Evolutionary conservation across 2,329 filamentous ascomycete genomes (phyloP).

Genomic region (Corinectria fuckeliana): DNA sequence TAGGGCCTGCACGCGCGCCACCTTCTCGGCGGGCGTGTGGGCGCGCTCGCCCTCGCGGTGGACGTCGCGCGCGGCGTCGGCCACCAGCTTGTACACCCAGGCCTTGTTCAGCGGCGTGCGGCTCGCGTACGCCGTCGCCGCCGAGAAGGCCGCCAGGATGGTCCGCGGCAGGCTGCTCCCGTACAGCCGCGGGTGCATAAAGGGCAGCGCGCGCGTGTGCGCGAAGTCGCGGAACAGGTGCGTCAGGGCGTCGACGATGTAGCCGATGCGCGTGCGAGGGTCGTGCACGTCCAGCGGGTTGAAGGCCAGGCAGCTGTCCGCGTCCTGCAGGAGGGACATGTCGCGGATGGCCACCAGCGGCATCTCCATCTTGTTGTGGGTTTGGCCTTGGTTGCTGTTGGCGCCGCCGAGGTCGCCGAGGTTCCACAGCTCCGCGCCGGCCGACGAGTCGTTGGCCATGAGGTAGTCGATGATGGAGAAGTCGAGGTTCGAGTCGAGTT

Average conservation of each 20-base stretch:
- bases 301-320: slow-evolving; percentile 32
- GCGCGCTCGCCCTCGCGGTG: slow-evolving; percentile 44
- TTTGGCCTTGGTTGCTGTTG: no score
- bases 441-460: slow-evolving; percentile 34
- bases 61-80: slow-evolving; percentile 47
- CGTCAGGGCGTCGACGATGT: slow-evolving; percentile 42
- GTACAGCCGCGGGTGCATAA: slow-evolving; percentile 53
- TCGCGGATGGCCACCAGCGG: slow-evolving; percentile 43
- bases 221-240: slow-evolving; percentile 45
- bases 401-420: slow-evolving; percentile 33
- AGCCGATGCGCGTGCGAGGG: slow-evolving; percentile 44
- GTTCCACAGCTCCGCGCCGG: slow-evolving; percentile 37
- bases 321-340: slow-evolving; percentile 33
- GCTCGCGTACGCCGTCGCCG: slow-evolving; percentile 47
- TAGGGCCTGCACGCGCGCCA: slow-evolving; percentile 53
- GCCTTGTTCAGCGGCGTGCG: slow-evolving; percentile 46
- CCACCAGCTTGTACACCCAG: slow-evolving; percentile 48
- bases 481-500: slow-evolving; percentile 40
- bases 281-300: slow-evolving; percentile 47
- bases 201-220: slow-evolving; percentile 46
- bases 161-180: slow-evolving; percentile 46
- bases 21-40: slow-evolving; percentile 45
- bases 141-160: slow-evolving; percentile 50
- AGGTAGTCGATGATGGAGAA: slow-evolving; percentile 47
- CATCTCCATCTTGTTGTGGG: slow-evolving; percentile 44